A percentile compares a stretch with the other conserved stretches of the same genome.
These are phyloP conservation scores for Sophora flavescens DNA, from an alignment of 306 rosid species.

Conservation along the genomic window DNA sequence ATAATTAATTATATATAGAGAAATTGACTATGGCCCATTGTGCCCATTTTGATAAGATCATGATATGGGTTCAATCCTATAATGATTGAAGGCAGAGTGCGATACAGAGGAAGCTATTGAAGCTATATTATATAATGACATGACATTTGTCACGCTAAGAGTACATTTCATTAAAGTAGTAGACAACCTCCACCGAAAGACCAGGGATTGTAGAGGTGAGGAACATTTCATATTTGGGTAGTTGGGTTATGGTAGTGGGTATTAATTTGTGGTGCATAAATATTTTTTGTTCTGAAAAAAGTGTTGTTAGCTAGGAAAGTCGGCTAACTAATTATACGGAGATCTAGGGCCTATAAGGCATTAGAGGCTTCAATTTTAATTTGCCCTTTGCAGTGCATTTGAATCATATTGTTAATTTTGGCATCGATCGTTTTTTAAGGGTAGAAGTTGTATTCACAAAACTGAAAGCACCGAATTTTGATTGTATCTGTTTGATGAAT, in stretches of 20 bases:
- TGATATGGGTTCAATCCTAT: constrained; percentile 10
- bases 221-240: constrained; percentile 26
- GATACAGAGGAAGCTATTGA: constrained; percentile 32
- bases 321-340: not conserved
- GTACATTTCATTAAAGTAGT: constrained; percentile 47
- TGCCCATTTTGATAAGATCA: constrained; percentile 13
- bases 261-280: constrained; percentile 34
- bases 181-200: constrained; percentile 46
- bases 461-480: not conserved
- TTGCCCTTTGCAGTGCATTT: not conserved
- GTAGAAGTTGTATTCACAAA: not conserved
- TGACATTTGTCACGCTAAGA: constrained; percentile 51
- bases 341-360: not conserved
- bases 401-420: not conserved
- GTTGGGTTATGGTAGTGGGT: constrained; percentile 29
- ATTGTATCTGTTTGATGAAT: not conserved
- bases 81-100: constrained; percentile 52
- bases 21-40: not conserved
- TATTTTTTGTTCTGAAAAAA: not conserved
- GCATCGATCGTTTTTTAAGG: no score
- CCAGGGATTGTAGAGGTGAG: not conserved
- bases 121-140: no score
- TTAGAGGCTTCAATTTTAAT: not conserved
- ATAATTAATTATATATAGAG: not conserved
- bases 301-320: not conserved